phyloP scores from a whole-genome alignment of 1,139 yeast genomes.

The Candida freyschussii region DNA sequence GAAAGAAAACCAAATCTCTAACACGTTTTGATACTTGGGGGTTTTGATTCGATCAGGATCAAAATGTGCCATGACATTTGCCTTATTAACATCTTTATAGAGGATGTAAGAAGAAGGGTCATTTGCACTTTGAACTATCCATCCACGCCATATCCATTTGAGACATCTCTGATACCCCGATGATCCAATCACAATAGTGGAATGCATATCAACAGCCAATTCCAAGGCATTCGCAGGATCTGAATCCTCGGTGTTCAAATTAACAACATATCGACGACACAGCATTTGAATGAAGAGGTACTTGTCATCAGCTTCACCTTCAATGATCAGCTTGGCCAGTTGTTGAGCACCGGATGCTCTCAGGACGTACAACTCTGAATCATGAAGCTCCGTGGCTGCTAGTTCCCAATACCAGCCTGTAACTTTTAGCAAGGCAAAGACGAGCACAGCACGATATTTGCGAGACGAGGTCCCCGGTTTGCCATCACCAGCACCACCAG shows the following conservation, averaged over 20 bases:
- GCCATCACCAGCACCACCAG: slow-evolving; percentile 75
- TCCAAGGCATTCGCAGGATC: slow-evolving; percentile 71
- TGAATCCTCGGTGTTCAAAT: slow-evolving; percentile 56
- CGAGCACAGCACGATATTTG: slow-evolving; percentile 61
- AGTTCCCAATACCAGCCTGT: slow-evolving; percentile 72
- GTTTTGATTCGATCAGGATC: slow-evolving; percentile 81
- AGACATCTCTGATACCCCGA: slow-evolving; percentile 82
- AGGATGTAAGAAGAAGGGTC: slow-evolving; percentile 68
- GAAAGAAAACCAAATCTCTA: slow-evolving; percentile 67
- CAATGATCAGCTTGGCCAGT: slow-evolving; percentile 67
- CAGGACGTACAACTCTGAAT: slow-evolving; percentile 55
- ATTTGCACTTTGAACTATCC: slow-evolving; percentile 74
- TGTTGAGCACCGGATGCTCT: slow-evolving; percentile 69
- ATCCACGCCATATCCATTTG: slow-evolving; percentile 90
- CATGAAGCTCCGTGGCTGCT: slow-evolving; percentile 57
- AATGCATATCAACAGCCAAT: slow-evolving; percentile 81
- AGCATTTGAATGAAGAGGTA: slow-evolving; percentile 72
- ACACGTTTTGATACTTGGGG: slow-evolving; percentile 71
- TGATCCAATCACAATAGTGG: slow-evolving; percentile 70
- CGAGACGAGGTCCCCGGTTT: slow-evolving; percentile 48
- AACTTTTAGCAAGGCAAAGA: slow-evolving; percentile 71
- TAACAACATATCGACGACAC: slow-evolving; percentile 69
- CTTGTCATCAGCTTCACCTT: slow-evolving; percentile 49
- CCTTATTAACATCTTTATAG: slow-evolving; percentile 56
- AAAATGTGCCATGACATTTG: slow-evolving; percentile 59